phyloP scores from a whole-genome alignment of 1,139 yeast species.

The Saccharomyces pastorianus region DNA sequence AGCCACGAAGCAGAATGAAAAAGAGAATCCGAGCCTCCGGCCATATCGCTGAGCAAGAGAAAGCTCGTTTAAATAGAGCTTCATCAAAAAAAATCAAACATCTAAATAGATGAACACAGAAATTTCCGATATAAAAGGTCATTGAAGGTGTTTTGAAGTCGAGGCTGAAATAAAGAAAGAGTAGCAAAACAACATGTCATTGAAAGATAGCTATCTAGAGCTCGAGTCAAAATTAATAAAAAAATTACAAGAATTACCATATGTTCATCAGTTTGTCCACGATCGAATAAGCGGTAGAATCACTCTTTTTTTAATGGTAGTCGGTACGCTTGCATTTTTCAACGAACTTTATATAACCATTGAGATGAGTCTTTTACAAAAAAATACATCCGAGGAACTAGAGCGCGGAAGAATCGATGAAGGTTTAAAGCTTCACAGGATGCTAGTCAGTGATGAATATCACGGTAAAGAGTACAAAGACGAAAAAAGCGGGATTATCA shows the following conservation, averaged over 20 bases:
- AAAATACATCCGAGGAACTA: conserved; percentile 29
- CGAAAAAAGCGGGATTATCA: conserved; percentile 28
- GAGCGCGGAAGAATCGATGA: conserved; percentile 28
- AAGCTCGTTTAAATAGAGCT: conserved; percentile 3
- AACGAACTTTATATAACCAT: conserved; percentile 30
- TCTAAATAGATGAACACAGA: too few species aligned
- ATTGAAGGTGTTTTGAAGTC: background rate
- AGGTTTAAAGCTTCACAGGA: conserved; percentile 22
- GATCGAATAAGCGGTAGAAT: conserved; percentile 30
- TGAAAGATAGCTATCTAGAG: conserved; percentile 12
- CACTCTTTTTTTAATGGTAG: conserved; percentile 25
- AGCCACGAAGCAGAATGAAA: background rate
- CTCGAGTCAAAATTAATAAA: conserved; percentile 17
- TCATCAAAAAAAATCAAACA: background rate
- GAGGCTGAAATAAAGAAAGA: too few species aligned
- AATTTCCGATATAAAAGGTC: too few species aligned
- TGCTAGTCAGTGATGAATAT: conserved; percentile 28
- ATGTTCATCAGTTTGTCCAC: conserved; percentile 25
- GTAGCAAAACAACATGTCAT: background rate
- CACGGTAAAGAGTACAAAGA: conserved; percentile 29
- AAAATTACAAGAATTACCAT: conserved; percentile 18
- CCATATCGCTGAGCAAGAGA: background rate
- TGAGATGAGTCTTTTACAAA: conserved; percentile 30
- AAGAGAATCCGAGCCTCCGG: background rate
- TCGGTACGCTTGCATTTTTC: conserved; percentile 29